Base-by-base conservation (phyloP, 2,329 filamentous ascomycete species). In the Ilyonectria destructans region DNA sequence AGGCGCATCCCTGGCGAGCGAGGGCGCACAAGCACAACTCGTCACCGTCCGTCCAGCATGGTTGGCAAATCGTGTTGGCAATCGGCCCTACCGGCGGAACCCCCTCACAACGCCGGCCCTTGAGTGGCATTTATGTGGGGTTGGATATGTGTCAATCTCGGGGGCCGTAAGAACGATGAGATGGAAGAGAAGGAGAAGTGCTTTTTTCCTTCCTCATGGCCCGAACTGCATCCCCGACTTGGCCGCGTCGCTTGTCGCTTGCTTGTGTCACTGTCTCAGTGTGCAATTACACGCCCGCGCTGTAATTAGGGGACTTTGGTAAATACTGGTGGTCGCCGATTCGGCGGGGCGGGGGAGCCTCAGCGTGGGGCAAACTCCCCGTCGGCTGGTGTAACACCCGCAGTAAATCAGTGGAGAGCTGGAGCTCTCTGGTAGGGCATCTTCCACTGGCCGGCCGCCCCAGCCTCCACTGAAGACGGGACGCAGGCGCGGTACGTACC, bases 71-170 rank as follows among this genome's bases (percentile, higher is more conserved):
- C 58, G 58, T 54, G 43, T 55, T 67, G 54, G 54, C 58, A 67
- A 62, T 67, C 64, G 64, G 64, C 58, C 64, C 64, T 67, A 62
- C 56, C 46, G 26, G 45, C 54, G 26, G 37, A 35, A 58, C 58
- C 58, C 31, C 64, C 58, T 59, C 52, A 58, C 58, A 23, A 31
- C 12, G 33, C 58, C 58, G 33, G 57, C 29, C 58, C 33, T 26
- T 29, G 58, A 33, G 52, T 40, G 59, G 54, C 46, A 59, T 59
- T 48, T 45, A 52, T 54, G 64, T 55, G 64, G 64, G 54, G 64
- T 61, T 54, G 43, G 40, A 46, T 55, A 37, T 55, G 26, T 54
- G 29, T 57, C 43, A 54, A 51, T 56, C 26, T 57, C 33, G 19
- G 35, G 46, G 48, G 33, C 46, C 23, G 33, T 64, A 12, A 33